Evolutionary conservation across 2,329 filamentous ascomycete genomes (phyloP).

Genomic region (Blumeria graminis): DNA sequence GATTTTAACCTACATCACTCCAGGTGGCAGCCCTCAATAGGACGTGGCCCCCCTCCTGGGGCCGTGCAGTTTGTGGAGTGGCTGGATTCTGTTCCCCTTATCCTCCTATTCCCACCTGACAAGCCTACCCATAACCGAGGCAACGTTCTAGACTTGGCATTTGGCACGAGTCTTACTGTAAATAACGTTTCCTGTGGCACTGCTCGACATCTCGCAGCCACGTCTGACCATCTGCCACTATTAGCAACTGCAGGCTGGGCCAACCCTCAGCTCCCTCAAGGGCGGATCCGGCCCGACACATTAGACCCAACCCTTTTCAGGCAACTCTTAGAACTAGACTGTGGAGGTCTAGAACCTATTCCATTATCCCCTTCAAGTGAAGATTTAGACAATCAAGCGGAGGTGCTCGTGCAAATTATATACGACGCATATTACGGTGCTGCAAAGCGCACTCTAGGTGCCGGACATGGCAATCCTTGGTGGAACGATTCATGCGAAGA

Average conservation of each 20-base stretch:
- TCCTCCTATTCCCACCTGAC: not conserved
- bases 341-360: not conserved
- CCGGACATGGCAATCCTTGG: not conserved
- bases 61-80: not conserved
- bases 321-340: not conserved
- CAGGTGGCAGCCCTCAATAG: too few species aligned
- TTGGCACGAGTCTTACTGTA: not conserved
- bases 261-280: not conserved
- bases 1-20: too few species aligned
- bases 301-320: not conserved
- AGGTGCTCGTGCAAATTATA: not conserved
- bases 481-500: not conserved
- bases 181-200: not conserved
- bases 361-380: not conserved
- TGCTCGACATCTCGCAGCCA: not conserved
- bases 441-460: not conserved
- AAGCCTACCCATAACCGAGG: not conserved
- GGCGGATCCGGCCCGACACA: not conserved
- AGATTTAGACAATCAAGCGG: not conserved
- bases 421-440: not conserved
- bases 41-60: not conserved
- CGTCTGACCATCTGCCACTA: not conserved
- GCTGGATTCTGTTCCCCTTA: not conserved
- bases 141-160: not conserved
- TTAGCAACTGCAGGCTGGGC: not conserved